Evolutionary conservation across 768 basidiomycete genomes (phyloP).

Genomic region (Sporobolomyces roseus): DNA sequence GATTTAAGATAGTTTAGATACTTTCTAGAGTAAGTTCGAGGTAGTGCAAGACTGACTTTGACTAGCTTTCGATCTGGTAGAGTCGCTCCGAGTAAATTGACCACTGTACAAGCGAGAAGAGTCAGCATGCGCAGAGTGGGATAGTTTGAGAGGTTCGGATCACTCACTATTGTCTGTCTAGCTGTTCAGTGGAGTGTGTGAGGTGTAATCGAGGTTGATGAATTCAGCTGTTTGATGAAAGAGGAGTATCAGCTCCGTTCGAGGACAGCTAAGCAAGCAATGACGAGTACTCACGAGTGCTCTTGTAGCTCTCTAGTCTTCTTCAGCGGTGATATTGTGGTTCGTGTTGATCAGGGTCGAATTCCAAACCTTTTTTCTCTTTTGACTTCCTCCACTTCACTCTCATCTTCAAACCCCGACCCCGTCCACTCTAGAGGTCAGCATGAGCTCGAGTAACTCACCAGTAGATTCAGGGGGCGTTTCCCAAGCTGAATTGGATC

Average conservation of each 20-base stretch:
- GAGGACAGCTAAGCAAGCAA: too few relatives aligned
- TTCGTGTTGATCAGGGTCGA: too few relatives aligned
- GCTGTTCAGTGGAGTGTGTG: background rate
- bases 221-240: too few relatives aligned
- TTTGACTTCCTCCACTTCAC: background rate
- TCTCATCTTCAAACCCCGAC: background rate
- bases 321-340: too few relatives aligned
- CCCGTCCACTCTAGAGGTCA: too few relatives aligned
- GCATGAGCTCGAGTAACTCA: too few relatives aligned
- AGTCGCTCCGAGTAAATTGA: slow-evolving; percentile 73
- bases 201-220: background rate
- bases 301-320: too few relatives aligned
- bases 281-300: too few relatives aligned
- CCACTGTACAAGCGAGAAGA: slow-evolving; percentile 19
- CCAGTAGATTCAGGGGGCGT: background rate
- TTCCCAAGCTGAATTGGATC: slow-evolving; percentile 8
- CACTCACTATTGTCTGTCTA: background rate
- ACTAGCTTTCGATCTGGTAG: slow-evolving; percentile 71
- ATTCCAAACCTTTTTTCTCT: background rate
- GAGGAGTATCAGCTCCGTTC: background rate
- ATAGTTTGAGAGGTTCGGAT: too few relatives aligned
- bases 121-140: too few relatives aligned
- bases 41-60: slow-evolving; percentile 58
- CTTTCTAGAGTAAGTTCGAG: background rate
- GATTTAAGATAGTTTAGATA: background rate